Evolutionary conservation across 192 early-diverging fungal genomes (phyloP).

Genomic region (Coemansia sp.): DNA sequence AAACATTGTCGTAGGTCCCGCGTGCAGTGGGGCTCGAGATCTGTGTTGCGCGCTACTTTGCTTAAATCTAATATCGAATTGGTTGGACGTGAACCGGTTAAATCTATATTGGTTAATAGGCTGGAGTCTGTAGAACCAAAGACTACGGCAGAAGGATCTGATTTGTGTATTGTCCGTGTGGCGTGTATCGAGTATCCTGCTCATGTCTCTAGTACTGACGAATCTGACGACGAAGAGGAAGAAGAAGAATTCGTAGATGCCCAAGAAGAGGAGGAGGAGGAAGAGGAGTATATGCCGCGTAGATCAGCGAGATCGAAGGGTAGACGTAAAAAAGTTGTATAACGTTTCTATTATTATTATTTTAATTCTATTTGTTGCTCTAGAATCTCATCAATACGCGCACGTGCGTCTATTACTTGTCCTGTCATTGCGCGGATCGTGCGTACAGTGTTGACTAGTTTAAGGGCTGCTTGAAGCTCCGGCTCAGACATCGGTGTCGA

Average conservation of each 20-base stretch:
- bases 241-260: background rate
- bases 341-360: background rate
- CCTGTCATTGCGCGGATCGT: conserved; percentile 69
- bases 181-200: conserved; percentile 39
- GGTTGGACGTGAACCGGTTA: background rate
- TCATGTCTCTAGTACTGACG: background rate
- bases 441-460: conserved; percentile 60
- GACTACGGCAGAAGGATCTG: background rate
- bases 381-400: conserved; percentile 33
- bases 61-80: too few relatives aligned
- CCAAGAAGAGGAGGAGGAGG: background rate
- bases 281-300: conserved; percentile 9
- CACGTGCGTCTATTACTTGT: conserved; percentile 55
- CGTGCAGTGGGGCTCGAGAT: conserved; percentile 40
- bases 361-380: background rate
- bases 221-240: background rate
- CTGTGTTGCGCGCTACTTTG: conserved; percentile 11
- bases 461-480: background rate
- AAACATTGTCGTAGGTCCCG: background rate
- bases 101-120: conserved; percentile 16
- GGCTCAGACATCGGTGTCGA: background rate
- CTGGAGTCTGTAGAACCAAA: background rate
- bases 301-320: background rate
- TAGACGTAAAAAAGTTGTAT: conserved; percentile 8
- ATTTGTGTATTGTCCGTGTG: conserved; percentile 25